Evolutionary conservation across 768 basidiomycete species (phyloP), one percentile per base, ranked within the genome.

Genomic region (Pulveroboletus sp.): DNA sequence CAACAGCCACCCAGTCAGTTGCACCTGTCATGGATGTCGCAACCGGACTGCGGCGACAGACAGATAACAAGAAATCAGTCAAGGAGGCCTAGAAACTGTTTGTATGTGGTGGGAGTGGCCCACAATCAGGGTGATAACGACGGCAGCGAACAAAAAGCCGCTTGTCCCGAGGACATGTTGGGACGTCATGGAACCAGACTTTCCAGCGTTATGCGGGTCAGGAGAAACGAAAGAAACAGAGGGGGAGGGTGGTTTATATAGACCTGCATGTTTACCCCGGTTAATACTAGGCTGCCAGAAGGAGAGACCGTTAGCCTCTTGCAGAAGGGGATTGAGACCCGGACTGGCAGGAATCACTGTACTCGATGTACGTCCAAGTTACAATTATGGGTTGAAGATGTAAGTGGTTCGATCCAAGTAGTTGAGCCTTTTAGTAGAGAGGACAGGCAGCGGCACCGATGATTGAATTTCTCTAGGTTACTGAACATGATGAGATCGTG

Each of bases 61-160:
- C 18, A 7, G 50, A 49, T 6, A 56, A 56, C 10, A 56, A 30
- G 2, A 21, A 21, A 21, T 6, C 9, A 8, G 15, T 42, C 7
- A 55, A 43, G 11, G 51, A 51, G 1, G 36, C 21, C 62, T 51
- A 53, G 8, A 45, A 4, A 5, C 30, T 49, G 50, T 27, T 45
- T 26, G 30, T 35, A 33, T 17, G 18, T 31, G 10, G 64, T 24
- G 11, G 47, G n/a, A n/a, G n/a, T n/a, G n/a, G n/a, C n/a, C n/a
- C n/a, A n/a, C n/a, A n/a, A n/a, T n/a, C n/a, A n/a, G n/a, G n/a
- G n/a, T n/a, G n/a, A n/a, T n/a, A n/a, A n/a, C 52, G 8, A 47
- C 55, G 3, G 26, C 46, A 9, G 42, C 49, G 48, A 64, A 50
- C 37, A 58, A 14, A 27, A 51, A 8, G 5, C 62, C 54, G 3